Conservation (phyloP, 495 filamentous ascomycete genomes). For the Lindgomyces ingoldianus region DNA sequence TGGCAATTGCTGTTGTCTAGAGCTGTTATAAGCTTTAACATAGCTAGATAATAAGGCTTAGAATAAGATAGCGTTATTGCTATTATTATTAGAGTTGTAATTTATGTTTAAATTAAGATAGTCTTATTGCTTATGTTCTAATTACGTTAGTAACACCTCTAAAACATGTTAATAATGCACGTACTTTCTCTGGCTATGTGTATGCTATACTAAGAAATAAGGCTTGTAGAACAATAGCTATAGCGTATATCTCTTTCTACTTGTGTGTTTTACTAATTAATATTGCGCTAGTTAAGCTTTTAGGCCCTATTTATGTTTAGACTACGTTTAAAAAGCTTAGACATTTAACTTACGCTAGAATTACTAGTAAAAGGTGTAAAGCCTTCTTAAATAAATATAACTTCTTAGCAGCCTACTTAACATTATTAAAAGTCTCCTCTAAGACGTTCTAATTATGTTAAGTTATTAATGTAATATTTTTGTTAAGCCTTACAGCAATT, state of each 20-base stretch:
- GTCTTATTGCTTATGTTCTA: neutral
- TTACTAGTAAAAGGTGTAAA: too few species aligned
- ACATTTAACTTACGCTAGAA: too few species aligned
- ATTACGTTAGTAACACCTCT: neutral
- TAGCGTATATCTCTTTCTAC: neutral
- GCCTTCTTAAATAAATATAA: too few species aligned
- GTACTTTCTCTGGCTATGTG: neutral
- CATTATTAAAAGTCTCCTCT: too few species aligned
- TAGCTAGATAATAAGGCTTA: neutral
- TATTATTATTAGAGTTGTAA: neutral
- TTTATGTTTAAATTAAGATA: neutral
- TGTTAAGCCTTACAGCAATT: too few species aligned
- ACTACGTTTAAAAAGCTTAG: too few species aligned
- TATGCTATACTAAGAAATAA: neutral
- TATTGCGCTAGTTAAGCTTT: too few species aligned
- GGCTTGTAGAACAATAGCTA: neutral
- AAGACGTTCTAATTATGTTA: too few species aligned
- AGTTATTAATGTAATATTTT: too few species aligned
- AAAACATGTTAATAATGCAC: neutral
- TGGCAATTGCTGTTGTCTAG: neutral
- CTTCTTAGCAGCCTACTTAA: too few species aligned
- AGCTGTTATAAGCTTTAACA: neutral
- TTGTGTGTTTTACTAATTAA: neutral
- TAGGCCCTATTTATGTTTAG: too few species aligned
- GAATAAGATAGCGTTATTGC: neutral